Conservation (phyloP, 2,329 filamentous ascomycete genomes). For the Stachybotrys chlorohalonatus region DNA sequence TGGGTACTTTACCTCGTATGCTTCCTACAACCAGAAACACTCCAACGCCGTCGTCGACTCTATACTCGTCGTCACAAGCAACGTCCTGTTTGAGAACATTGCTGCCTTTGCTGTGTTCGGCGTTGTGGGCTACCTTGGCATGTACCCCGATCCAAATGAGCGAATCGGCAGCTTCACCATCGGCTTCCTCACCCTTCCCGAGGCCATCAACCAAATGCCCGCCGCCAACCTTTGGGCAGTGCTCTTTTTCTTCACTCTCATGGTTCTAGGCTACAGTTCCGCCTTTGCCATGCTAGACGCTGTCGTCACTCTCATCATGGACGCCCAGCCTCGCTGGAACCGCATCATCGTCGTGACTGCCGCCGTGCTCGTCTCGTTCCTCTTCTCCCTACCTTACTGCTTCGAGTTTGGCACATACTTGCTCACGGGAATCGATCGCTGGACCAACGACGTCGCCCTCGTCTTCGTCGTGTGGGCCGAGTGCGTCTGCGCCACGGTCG, state of each 20-base stretch:
- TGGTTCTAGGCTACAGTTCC: conserved; percentile 48
- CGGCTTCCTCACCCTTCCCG: conserved; percentile 48
- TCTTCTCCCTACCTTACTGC: conserved; percentile 46
- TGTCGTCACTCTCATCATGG: conserved; percentile 42
- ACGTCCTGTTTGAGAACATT: conserved; percentile 48
- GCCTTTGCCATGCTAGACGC: conserved; percentile 52
- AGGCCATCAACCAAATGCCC: conserved; percentile 47
- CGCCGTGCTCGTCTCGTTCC: conserved; percentile 39
- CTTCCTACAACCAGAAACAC: conserved; percentile 47
- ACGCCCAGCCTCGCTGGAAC: conserved; percentile 29
- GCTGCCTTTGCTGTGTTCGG: conserved; percentile 40
- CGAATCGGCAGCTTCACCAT: conserved; percentile 45
- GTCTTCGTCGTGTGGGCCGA: conserved; percentile 46
- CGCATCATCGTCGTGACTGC: conserved; percentile 38
- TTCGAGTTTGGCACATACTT: conserved; percentile 49
- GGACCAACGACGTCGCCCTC: conserved; percentile 45
- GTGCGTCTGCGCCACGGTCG: conserved; percentile 40
- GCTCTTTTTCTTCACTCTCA: conserved; percentile 48
- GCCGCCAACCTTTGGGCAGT: conserved; percentile 49
- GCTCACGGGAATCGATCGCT: conserved; percentile 43
- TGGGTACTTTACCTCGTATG: conserved; percentile 49
- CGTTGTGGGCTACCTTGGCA: conserved; percentile 38
- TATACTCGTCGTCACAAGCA: conserved; percentile 43
- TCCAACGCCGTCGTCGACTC: conserved; percentile 52
- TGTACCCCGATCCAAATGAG: conserved; percentile 25